A percentile compares a stretch with the other conserved stretches of the same genome.
phyloP scores from a whole-genome alignment of 148 eudicot species.

The Rhododendron simsii region DNA sequence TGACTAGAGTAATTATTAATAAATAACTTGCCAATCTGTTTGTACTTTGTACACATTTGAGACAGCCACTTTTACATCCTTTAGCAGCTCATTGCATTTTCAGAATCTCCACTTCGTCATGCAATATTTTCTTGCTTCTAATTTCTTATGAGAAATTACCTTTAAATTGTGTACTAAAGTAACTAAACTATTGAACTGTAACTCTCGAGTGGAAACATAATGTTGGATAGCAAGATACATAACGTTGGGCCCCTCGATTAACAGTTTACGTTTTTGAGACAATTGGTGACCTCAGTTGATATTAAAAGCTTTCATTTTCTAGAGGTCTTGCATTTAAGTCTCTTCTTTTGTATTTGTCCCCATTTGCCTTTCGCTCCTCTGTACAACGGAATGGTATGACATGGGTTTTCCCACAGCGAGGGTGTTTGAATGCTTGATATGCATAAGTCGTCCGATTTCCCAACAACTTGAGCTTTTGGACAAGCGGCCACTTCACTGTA shows the following conservation, averaged over 20 bases:
- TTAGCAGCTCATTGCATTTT: background rate
- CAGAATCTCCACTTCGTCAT: background rate
- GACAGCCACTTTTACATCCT: background rate
- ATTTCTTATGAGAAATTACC: background rate
- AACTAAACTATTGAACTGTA: background rate
- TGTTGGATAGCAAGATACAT: background rate
- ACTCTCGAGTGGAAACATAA: background rate
- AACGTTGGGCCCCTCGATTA: background rate
- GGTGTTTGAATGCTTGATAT: background rate
- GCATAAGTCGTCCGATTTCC: background rate
- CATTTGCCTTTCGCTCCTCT: background rate
- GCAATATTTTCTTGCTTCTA: background rate
- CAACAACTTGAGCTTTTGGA: background rate
- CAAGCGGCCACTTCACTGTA: background rate
- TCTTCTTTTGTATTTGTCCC: background rate
- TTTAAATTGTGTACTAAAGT: background rate
- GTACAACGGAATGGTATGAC: background rate
- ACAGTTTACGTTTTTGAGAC: background rate
- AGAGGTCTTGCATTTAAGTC: background rate
- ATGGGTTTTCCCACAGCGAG: background rate
- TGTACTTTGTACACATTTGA: background rate
- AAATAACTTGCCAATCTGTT: background rate
- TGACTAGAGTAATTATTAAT: background rate
- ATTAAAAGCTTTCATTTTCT: background rate
- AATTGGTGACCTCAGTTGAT: background rate